These are phyloP conservation scores for Starmerella cellae DNA, from an alignment of 805 yeast species.

Conservation along the genomic window DNA sequence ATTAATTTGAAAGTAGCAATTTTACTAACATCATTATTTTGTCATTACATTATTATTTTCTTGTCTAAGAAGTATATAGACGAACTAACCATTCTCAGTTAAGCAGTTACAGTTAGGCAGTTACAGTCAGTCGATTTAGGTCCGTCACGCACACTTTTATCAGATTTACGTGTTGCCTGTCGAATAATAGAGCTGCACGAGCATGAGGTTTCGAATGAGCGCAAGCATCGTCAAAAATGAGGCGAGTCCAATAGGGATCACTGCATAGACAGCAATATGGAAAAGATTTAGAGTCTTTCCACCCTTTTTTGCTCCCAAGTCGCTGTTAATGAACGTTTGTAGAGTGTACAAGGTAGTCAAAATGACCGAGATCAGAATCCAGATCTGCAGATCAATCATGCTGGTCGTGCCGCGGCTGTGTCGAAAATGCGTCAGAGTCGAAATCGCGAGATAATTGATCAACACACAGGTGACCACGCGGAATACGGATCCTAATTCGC, in stretches of 20 bases:
- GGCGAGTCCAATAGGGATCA: conserved; percentile 94
- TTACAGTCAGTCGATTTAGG: too few species aligned
- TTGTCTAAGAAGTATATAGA: too few species aligned
- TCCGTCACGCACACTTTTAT: too few species aligned
- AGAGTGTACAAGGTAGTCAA: conserved; percentile 66
- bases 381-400: conserved; percentile 66
- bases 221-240: conserved; percentile 88
- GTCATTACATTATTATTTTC: neutral
- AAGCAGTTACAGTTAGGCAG: too few species aligned
- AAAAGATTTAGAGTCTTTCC: conserved; percentile 70
- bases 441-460: conserved; percentile 55
- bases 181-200: conserved; percentile 39
- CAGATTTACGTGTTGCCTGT: too few species aligned
- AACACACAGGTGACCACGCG: conserved; percentile 75
- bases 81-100: too few species aligned
- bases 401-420: conserved; percentile 39
- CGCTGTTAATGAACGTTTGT: conserved; percentile 78
- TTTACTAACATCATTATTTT: neutral
- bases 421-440: conserved; percentile 52
- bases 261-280: conserved; percentile 87
- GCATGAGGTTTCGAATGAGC: conserved; percentile 57
- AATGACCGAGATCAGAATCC: conserved; percentile 82
- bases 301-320: conserved; percentile 25
- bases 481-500: conserved; percentile 75
- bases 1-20: too few species aligned